Evolutionary conservation across 768 basidiomycete species (phyloP), one percentile per base, ranked within the genome.

Genomic region (Boletus rubroflammeus): DNA sequence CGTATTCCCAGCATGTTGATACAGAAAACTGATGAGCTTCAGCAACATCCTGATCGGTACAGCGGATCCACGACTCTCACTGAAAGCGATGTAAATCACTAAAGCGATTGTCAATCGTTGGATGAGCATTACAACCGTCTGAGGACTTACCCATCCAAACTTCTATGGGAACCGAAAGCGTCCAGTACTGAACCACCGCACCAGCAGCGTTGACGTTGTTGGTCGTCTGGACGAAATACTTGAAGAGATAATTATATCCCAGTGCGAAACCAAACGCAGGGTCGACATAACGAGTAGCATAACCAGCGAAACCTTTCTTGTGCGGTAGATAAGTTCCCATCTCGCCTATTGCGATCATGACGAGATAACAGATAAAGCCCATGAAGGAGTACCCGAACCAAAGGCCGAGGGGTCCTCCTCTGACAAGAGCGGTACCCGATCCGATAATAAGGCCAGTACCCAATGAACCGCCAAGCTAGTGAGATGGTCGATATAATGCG

Each of bases 151-250:
- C 74, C 82, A 84, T 81, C 81, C 82, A 86, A 32, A 78, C 69
- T 40, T 60, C 62, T 63, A 78, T 68, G 68, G 81, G 76, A 58
- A 80, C 72, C 11, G 67, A 64, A 3, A 61, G 62, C 15, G 73
- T 73, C 78, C 81, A 81, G 54, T 78, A 80, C 58, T 75, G 73
- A 19, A 81, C 73, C 25, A 78, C 79, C 23, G 78, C 73, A 26
- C 81, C 81, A 31, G 82, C 81, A 21, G 82, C 83, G 64, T 84
- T 84, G 62, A 84, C 77, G 58, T 86, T 85, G 59, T 83, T 83
- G 0, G 82, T 81, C 11, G 84, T 85, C 31, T 84, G 83, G 49
- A 86, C 79, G 14, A 85, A 67, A 75, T 84, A 75, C 77, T 82
- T 82, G 55, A 79, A 64, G 40, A 85, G 69, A 62, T 85, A 84